Evolutionary conservation across 306 rosid species (phyloP).

Genomic region (apple (Malus domestica)): ASM211411v1 NC_041795.1:18601001-18601500

Average conservation of each 20-base stretch:
- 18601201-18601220: slow-evolving; percentile 75
- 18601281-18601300: background rate
- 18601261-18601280: background rate
- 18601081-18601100: background rate
- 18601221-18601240: slow-evolving; percentile 57
- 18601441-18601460: background rate
- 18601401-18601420: background rate
- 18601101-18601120: background rate
- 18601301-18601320: background rate
- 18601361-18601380: too few species aligned
- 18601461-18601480: background rate
- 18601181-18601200: slow-evolving; percentile 82
- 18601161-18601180: slow-evolving; percentile 69
- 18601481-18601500: background rate
- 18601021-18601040: slow-evolving; percentile 71
- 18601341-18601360: background rate
- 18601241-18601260: background rate
- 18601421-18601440: background rate
- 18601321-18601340: background rate
- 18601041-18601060: slow-evolving; percentile 80
- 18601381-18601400: background rate
- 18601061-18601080: slow-evolving; percentile 60
- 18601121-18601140: background rate
- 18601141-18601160: slow-evolving; percentile 51
- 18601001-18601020: slow-evolving; percentile 81